phyloP scores from a whole-genome alignment of 148 eudicot genomes.

The Rhododendron molle region DNA sequence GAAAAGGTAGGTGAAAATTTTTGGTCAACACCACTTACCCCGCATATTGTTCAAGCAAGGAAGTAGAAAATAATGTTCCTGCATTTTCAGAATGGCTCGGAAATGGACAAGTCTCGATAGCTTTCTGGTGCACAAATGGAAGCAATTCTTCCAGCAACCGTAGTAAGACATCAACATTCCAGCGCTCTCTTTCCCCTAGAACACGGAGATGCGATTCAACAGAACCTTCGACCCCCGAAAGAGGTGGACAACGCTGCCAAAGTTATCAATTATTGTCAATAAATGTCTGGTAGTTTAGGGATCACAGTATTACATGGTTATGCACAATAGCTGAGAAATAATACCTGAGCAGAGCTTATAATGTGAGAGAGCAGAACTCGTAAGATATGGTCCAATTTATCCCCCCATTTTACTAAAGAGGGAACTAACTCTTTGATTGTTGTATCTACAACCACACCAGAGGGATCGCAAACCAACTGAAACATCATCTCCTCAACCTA shows the following conservation, averaged over 20 bases:
- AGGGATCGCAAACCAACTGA: conserved; percentile 91
- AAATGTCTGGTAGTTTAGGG: conserved; percentile 10
- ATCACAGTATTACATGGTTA: conserved; percentile 6
- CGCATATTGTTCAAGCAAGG: conserved; percentile 72
- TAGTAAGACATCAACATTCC: conserved; percentile 84
- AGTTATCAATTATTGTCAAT: background rate
- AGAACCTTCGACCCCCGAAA: conserved; percentile 97
- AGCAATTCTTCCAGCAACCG: conserved; percentile 76
- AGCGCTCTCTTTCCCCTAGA: conserved; percentile 96
- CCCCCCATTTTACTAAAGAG: conserved; percentile 82
- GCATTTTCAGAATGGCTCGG: conserved; percentile 48
- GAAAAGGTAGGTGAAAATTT: background rate
- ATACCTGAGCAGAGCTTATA: conserved; percentile 71
- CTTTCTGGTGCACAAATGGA: conserved; percentile 62
- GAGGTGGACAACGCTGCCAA: conserved; percentile 89
- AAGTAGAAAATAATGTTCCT: conserved; percentile 43
- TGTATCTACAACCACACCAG: conserved; percentile 90
- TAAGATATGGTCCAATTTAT: conserved; percentile 67
- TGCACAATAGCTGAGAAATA: background rate
- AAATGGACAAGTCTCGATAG: conserved; percentile 82
- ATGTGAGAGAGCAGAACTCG: conserved; percentile 63
- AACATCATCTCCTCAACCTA: conserved; percentile 99
- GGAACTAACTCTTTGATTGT: conserved; percentile 82
- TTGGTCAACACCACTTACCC: conserved; percentile 30
- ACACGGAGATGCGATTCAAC: conserved; percentile 81